Evolutionary conservation across 2,329 filamentous ascomycete genomes (phyloP), one percentile per base, ranked within the genome.

Genomic region (Setomelanomma holmii): DNA sequence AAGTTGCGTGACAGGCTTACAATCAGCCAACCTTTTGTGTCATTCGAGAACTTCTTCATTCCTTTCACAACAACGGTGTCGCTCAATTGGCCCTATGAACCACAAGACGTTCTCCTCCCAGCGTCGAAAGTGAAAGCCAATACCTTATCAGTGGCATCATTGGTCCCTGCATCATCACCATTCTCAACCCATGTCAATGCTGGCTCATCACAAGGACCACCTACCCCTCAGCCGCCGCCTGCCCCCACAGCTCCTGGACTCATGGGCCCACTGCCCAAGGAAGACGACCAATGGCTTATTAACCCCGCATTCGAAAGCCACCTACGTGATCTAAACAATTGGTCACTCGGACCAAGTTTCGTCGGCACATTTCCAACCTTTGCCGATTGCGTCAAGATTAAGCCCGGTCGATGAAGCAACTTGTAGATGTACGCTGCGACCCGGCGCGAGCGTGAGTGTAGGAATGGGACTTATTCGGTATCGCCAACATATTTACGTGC

Each of bases 231-330:
- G 11, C 38, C 63, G 1, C 63, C 61, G 11, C 35, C 63, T 6
- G 36, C 56, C 3, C 55, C 40, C 4, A 61, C 67, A 7, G 65
- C 58, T 6, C 23, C 56, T 20, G 39, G 51, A 8, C 47, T 44
- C 10, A 49, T 44, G n/a, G 55, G 52, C 6, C 19, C 40, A 2
- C 48, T 65, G 1, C 58, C 60, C 8, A 66, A 61, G 20, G 72
- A 72, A 14, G 69, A 72, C 2, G 85, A 88, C 7, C 88, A 92
- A 64, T 79, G 91, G 53, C 81, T 89, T 58, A 91, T 96, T 57
- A 96, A 95, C 59, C 91, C 91, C 0, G 89, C 91, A 0, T 96
- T 96, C 71, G 90, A 96, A 75, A 81, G 86, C 33, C 92, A 97
- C 71, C 69, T 96, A 42, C 77, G 88, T 3, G 82, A 89, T 38